Percentiles rank a stretch among this genome's conserved stretches.
phyloP scores from a whole-genome alignment of 805 yeast genomes.

The Pichia gijzeniarum region DNA sequence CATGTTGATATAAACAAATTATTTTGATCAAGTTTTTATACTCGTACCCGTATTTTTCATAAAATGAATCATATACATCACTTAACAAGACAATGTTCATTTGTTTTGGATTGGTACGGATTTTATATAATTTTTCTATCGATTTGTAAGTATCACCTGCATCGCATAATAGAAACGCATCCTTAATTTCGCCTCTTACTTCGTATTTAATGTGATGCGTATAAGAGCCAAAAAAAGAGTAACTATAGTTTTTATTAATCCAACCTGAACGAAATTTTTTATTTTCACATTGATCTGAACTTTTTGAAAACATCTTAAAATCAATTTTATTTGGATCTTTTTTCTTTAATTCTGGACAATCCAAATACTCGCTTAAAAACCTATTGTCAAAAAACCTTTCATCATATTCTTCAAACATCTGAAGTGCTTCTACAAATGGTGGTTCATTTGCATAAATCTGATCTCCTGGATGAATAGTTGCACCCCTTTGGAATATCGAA shows the following conservation, averaged over 20 bases:
- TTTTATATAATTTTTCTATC: background rate
- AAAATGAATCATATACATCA: no score
- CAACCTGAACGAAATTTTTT: no score
- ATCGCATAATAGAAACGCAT: background rate
- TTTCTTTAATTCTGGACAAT: no score
- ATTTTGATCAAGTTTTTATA: no score
- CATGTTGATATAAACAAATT: no score
- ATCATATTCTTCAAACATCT: background rate
- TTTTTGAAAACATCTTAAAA: no score
- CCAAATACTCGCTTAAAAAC: background rate
- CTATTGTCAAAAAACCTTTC: background rate
- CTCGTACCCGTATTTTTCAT: no score
- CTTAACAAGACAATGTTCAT: background rate
- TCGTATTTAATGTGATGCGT: background rate
- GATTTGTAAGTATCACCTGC: no score
- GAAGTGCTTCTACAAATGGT: background rate
- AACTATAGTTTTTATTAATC: no score
- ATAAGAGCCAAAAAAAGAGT: no score
- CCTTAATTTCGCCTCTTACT: background rate
- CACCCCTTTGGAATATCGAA: background rate
- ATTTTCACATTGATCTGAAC: no score
- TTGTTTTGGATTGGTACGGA: background rate
- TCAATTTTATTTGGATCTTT: no score
- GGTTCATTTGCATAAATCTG: background rate
- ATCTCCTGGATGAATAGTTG: background rate